A percentile compares a stretch with the other conserved stretches of the same genome.
Evolutionary conservation across 2,329 filamentous ascomycete species (phyloP).

Genomic region (Neonectria punicea): DNA sequence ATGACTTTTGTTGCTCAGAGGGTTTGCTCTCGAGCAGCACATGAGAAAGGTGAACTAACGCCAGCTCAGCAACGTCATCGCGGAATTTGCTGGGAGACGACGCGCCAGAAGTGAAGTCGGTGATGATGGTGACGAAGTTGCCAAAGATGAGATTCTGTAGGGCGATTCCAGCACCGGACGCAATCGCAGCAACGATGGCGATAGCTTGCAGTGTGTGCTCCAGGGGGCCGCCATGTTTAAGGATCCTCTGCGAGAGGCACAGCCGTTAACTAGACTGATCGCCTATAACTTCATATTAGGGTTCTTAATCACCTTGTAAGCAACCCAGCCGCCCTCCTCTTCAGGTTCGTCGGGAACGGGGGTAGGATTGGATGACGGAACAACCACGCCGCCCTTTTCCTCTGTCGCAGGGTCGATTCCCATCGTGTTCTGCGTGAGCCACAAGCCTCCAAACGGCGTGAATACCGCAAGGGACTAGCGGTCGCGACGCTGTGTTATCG

Average conservation of each 20-base stretch:
- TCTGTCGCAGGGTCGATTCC: neutral
- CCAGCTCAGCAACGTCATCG: slow-evolving; percentile 44
- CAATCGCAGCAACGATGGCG: slow-evolving; percentile 47
- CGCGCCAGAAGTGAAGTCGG: slow-evolving; percentile 44
- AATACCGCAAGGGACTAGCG: neutral
- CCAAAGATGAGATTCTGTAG: slow-evolving; percentile 54
- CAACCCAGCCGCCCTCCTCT: slow-evolving; percentile 11
- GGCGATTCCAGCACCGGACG: slow-evolving; percentile 51
- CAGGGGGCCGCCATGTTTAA: slow-evolving; percentile 42
- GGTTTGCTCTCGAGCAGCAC: slow-evolving; percentile 48
- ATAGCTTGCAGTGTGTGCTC: slow-evolving; percentile 45
- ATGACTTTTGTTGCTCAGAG: neutral
- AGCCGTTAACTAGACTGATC: slow-evolving; percentile 19
- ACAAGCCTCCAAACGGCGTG: neutral
- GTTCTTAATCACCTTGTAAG: slow-evolving; percentile 34
- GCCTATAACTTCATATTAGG: neutral
- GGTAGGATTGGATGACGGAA: neutral
- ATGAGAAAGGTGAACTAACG: slow-evolving; percentile 57
- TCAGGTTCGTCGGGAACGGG: slow-evolving; percentile 1
- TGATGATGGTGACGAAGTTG: slow-evolving; percentile 49
- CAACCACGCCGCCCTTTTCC: slow-evolving; percentile 6
- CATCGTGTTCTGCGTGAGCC: neutral
- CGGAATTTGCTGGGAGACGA: slow-evolving; percentile 44
- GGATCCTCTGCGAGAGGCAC: slow-evolving; percentile 41
- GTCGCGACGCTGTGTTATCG: neutral